Base-by-base conservation (phyloP, 2,329 filamentous ascomycete genomes). In the Torrubiella hemipterigena region DNA sequence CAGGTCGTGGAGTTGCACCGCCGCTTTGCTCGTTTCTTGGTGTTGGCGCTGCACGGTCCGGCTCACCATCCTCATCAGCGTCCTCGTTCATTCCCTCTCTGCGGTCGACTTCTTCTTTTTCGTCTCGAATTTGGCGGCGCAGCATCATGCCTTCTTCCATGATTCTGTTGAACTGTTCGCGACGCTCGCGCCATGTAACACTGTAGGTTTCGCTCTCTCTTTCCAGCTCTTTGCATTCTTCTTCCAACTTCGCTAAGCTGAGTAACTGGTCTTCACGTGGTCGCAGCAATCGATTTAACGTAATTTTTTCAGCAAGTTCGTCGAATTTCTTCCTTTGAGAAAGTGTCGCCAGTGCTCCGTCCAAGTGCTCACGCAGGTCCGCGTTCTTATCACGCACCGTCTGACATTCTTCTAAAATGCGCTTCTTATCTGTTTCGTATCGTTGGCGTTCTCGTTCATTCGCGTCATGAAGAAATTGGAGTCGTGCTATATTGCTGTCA, bases 31-130 rank as follows among this genome's bases (percentile, higher is more conserved):
- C 69, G 19, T 61, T 59, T 32, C 61, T 49, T 3, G 70, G 68
- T 22, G 67, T 73, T 27, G 62, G 58, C 9, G 62, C 68, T 3
- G 55, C 58, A 19, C 55, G 49, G 15, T 58, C 53, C 4, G 55
- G 55, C 33, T 68, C 68, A 6, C 54, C 69, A 11, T 67, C 65
- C 18, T 77, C 75, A 42, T 78, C 77, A 12, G 64, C 71, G 29
- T 75, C 77, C 41, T 75, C 76, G 34, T 74, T 71, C 74, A 85
- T 85, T 18, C 84, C 85, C 54, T 93, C 85, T 33, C 85, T 72
- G 25, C 84, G 67, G 56, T 94, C 86, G 0, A 91, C 83, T 56
- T 94, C 86, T 52, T 94, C 87, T 59, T 94, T 93, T 64, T 95
- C 89, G 48, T 94, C 87, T 38, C 86, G 77, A 48, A 96, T 94